Conservation (phyloP, 768 basidiomycete species). For the Russula olivacea region DNA sequence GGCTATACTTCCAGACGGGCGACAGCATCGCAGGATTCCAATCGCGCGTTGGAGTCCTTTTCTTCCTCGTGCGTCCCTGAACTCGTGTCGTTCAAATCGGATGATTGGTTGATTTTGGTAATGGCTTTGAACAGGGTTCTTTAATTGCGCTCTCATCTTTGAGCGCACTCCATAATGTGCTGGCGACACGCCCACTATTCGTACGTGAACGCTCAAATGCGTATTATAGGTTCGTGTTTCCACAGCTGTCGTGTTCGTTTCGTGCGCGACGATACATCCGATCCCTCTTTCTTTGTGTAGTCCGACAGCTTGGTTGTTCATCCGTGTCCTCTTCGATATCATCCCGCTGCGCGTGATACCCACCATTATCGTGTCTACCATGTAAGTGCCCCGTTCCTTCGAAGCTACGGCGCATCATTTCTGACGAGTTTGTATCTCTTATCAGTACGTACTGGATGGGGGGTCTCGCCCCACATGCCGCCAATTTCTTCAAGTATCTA, state of each 20-base stretch:
- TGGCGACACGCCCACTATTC: slow-evolving; percentile 80
- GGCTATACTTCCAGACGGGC: slow-evolving; percentile 77
- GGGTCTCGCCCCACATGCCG: slow-evolving; percentile 69
- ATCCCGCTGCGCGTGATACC: slow-evolving; percentile 85
- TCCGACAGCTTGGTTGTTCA: slow-evolving; percentile 87
- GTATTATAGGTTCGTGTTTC: slow-evolving; percentile 66
- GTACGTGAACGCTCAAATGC: slow-evolving; percentile 79
- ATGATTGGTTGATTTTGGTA: background rate
- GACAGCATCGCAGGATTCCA: slow-evolving; percentile 89
- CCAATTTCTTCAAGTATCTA: slow-evolving; percentile 91
- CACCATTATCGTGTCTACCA: slow-evolving; percentile 78
- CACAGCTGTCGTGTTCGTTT: background rate
- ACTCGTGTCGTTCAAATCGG: background rate
- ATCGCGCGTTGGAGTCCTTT: slow-evolving; percentile 85
- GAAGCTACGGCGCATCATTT: background rate
- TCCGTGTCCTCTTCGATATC: slow-evolving; percentile 82
- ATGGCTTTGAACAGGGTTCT: slow-evolving; percentile 56
- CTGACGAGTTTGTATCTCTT: background rate
- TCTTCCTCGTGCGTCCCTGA: slow-evolving; percentile 65
- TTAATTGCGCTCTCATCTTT: slow-evolving; percentile 87
- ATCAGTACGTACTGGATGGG: slow-evolving; percentile 92
- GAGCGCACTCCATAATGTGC: slow-evolving; percentile 84
- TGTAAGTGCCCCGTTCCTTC: slow-evolving; percentile 45
- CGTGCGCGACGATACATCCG: background rate
- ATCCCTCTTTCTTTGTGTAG: slow-evolving; percentile 33